Percentiles rank a stretch among this genome's conserved stretches.
Evolutionary conservation across 1,284 basidiomycete species (phyloP).

Genomic region (Leccinum griseonigrum): DNA sequence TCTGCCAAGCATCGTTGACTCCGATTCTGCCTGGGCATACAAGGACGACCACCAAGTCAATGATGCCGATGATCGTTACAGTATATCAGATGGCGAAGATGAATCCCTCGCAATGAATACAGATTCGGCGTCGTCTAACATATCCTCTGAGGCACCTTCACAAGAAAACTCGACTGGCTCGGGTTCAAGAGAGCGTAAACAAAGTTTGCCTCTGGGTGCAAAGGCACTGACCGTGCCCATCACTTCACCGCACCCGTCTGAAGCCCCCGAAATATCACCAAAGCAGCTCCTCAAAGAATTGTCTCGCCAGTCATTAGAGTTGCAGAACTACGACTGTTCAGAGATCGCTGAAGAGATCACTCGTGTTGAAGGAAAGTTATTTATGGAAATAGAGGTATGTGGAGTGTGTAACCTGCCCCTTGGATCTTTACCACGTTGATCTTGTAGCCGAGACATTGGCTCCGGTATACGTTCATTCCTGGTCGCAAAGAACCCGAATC

Average conservation of each 20-base stretch:
- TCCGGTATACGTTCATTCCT: slow-evolving; percentile 66
- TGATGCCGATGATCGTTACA: slow-evolving; percentile 62
- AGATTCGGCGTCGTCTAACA: slow-evolving; percentile 24
- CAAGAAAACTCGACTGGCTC: slow-evolving; percentile 23
- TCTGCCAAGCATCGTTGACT: slow-evolving; percentile 57
- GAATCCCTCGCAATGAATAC: slow-evolving; percentile 22
- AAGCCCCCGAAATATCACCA: slow-evolving; percentile 32
- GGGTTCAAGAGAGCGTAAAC: slow-evolving; percentile 54
- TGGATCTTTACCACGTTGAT: slow-evolving; percentile 6
- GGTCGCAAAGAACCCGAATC: slow-evolving; percentile 60
- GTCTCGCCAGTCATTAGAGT: slow-evolving; percentile 49
- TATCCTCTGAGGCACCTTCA: slow-evolving; percentile 19
- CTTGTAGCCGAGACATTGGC: slow-evolving; percentile 74
- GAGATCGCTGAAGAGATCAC: slow-evolving; percentile 80
- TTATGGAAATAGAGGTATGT: slow-evolving; percentile 67
- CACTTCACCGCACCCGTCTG: slow-evolving; percentile 13
- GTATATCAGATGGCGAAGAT: slow-evolving; percentile 50
- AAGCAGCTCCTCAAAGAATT: slow-evolving; percentile 66
- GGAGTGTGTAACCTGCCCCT: background rate
- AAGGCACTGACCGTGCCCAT: slow-evolving; percentile 36
- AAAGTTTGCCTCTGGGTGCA: slow-evolving; percentile 54
- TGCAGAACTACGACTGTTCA: slow-evolving; percentile 53
- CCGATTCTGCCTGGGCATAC: slow-evolving; percentile 67
- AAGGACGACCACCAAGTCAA: slow-evolving; percentile 55
- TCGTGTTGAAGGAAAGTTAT: slow-evolving; percentile 57